Conservation (phyloP, 495 filamentous ascomycete genomes). For the Pseudoneurospora amorphoporcata region DNA sequence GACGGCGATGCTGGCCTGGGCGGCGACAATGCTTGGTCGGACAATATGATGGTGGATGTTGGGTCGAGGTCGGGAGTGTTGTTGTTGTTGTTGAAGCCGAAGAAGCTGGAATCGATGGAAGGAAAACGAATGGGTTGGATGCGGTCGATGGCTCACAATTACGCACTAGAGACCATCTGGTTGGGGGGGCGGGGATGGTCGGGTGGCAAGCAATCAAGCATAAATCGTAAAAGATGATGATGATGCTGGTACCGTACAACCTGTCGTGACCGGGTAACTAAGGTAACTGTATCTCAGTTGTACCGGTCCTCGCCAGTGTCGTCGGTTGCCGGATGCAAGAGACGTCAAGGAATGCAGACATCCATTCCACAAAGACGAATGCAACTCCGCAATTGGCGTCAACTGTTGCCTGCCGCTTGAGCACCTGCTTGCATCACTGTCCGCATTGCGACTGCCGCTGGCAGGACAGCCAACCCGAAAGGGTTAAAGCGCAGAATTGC, state of each 20-base stretch:
- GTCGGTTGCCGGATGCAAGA: background rate
- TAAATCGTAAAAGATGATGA: background rate
- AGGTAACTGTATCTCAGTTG: background rate
- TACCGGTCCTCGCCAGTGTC: background rate
- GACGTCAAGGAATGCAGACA: background rate
- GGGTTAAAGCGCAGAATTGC: background rate
- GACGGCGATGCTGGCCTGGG: background rate
- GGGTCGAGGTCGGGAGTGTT: background rate
- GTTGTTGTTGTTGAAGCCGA: background rate
- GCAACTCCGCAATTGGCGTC: background rate
- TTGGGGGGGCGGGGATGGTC: background rate
- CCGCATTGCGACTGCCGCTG: background rate
- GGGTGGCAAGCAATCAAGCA: background rate
- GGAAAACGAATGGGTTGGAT: background rate
- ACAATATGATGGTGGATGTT: background rate
- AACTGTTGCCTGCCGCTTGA: background rate
- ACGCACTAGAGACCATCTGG: background rate
- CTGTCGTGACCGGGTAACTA: background rate
- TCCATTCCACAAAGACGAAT: background rate
- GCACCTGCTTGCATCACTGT: background rate
- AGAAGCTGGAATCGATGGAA: background rate
- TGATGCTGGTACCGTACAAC: background rate
- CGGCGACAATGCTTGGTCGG: background rate
- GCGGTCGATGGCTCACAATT: background rate
- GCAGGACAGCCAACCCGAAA: background rate